These are phyloP conservation scores for Aegilops tauschii DNA, from an alignment of 176 grass and related monocot genomes.

Conservation along the genomic window DNA sequence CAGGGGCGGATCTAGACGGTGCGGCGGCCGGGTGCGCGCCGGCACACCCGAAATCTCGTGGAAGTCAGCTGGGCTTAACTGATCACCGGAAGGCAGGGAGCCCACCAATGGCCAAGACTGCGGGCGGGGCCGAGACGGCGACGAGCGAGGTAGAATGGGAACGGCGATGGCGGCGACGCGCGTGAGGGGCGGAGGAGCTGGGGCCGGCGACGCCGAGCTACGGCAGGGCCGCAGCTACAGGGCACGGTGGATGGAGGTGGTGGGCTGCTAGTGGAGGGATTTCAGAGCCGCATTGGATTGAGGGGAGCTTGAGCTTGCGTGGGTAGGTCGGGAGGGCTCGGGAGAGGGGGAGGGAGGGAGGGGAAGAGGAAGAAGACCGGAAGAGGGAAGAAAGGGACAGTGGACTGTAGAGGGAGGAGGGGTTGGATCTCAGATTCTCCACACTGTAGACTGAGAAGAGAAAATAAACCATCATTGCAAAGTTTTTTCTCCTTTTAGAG, in stretches of 20 bases:
- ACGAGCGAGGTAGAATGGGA: not conserved
- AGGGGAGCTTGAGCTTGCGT: not conserved
- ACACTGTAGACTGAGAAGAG: not conserved
- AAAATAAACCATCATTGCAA: not conserved
- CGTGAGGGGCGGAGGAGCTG: not conserved
- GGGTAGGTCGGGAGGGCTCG: not conserved
- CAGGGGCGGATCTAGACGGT: not conserved
- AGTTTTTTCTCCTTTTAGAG: not conserved
- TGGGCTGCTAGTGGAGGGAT: not conserved
- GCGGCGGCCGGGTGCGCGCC: not conserved
- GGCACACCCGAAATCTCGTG: not conserved
- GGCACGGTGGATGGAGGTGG: not conserved
- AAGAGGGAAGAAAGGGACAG: not conserved
- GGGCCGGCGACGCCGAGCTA: not conserved
- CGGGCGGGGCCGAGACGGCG: not conserved
- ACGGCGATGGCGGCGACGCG: not conserved
- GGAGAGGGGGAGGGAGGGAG: not conserved
- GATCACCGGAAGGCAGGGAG: not conserved
- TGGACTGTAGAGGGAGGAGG: not conserved
- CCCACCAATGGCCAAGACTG: not conserved
- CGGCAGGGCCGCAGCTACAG: not conserved
- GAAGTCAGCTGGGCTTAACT: not conserved
- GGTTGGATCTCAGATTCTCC: slow-evolving; percentile 14
- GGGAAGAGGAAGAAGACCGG: not conserved
- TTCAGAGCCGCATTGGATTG: slow-evolving; percentile 10